Base-by-base conservation (phyloP, 176 grass and related monocot species). In the Phoenix roebelenii region DNA sequence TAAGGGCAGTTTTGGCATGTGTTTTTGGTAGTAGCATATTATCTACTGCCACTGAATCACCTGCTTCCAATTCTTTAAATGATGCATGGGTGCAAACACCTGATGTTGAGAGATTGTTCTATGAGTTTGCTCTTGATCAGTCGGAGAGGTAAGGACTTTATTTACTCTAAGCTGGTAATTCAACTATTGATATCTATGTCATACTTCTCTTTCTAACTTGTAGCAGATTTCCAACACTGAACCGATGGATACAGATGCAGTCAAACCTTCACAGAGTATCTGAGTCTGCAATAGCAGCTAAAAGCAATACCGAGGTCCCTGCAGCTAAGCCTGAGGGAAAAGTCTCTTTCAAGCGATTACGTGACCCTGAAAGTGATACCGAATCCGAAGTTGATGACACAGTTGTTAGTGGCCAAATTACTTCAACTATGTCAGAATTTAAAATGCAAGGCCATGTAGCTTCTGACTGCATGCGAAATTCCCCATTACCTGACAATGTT, bases 241-340 rank as follows among this genome's bases (percentile, higher is more conserved):
- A 90, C 68, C 81, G 92, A 20, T 97, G 92, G 92, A 97, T 97
- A 82, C 92, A 97, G 75, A 86, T 90, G 83, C 92, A 97, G 61
- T 97, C 87, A 51, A 97, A 97, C 72, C 92, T 97, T 79, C 92
- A 97, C 57, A 77, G 78, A 68, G 81, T 97, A 58, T 97, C 92
- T 20, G 84, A 77, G 68, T 90, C 87, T 28, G 70, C 77, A 24
- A 72, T 84, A 61, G 50, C 87, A 76, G 50, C 74, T 68, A 80
- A 88, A 80, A 77, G 61, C 52, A 58, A 71, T 57, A 78, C 23
- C 63, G 71, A 87, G 54, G 32, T 72, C 25, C 32, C 68, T 60
- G 49, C 74, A 58, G 32, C 77, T 85, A 66, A 75, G 69, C 60
- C 83, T 29, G 82, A 87, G 28, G 87, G 79, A 63, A 97, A 81